phyloP scores from a whole-genome alignment of 495 filamentous ascomycete species.

The Aspergillus asperescens region DNA sequence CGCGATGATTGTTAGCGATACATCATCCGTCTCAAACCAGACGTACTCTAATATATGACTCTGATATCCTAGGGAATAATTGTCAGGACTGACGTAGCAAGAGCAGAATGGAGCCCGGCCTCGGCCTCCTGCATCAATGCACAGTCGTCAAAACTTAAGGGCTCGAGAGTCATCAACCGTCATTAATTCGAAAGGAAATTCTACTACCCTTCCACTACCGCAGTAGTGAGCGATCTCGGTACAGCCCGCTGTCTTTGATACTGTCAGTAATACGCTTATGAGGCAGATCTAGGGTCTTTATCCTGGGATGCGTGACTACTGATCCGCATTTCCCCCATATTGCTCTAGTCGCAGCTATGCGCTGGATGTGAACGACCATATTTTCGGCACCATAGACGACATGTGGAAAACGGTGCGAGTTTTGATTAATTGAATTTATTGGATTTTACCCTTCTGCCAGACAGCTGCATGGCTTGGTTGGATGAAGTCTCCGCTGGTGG shows the following conservation, averaged over 20 bases:
- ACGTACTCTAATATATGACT: too few relatives aligned
- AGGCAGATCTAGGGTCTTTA: neutral
- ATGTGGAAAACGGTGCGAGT: neutral
- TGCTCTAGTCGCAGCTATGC: neutral
- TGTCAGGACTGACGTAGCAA: neutral
- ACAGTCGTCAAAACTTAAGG: neutral
- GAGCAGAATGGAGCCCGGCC: neutral
- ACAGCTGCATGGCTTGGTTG: neutral
- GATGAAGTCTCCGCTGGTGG: neutral
- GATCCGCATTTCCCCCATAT: neutral
- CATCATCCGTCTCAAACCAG: neutral
- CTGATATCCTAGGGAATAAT: too few relatives aligned
- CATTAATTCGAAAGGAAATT: neutral
- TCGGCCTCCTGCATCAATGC: slow-evolving; percentile 1
- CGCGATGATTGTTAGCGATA: neutral
- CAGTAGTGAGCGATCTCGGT: too few relatives aligned
- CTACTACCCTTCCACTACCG: neutral
- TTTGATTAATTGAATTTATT: neutral
- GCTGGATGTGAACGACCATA: neutral
- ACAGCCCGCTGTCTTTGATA: neutral
- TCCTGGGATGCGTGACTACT: neutral
- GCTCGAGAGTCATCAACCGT: neutral
- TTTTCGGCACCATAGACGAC: neutral
- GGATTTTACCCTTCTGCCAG: neutral
- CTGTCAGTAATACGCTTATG: neutral